Percentiles rank a stretch among this genome's conserved stretches.
Evolutionary conservation across 257 asterid genomes (phyloP).

Genomic region (Salvia splendens): DNA sequence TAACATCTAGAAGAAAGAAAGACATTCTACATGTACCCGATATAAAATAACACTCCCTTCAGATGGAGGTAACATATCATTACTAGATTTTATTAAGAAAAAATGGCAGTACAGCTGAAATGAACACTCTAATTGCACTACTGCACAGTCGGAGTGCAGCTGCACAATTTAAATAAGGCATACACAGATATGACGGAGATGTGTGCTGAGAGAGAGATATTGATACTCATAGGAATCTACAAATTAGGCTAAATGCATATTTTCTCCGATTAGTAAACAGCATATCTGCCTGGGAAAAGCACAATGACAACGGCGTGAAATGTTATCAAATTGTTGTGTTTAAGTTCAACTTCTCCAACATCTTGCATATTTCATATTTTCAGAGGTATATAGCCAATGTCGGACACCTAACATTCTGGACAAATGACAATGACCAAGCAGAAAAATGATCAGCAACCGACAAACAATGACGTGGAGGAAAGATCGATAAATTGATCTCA

Average conservation of each 20-base stretch:
- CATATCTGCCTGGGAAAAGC: neutral
- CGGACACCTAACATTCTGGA: neutral
- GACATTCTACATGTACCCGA: constrained; percentile 6
- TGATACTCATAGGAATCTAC: constrained; percentile 2
- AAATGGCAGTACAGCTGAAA: too few species aligned
- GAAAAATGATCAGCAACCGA: neutral
- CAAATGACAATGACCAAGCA: neutral
- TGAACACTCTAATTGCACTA: too few species aligned
- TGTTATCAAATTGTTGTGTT: neutral
- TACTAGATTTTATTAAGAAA: too few species aligned
- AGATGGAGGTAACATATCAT: neutral
- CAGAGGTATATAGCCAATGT: neutral
- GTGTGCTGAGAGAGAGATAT: neutral
- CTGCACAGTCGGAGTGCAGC: too few species aligned
- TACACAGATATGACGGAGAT: neutral
- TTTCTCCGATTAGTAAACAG: neutral
- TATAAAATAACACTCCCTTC: neutral
- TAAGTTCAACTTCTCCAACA: neutral
- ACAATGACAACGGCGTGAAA: neutral
- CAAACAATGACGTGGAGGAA: neutral
- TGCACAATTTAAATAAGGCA: too few species aligned
- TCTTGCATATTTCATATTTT: neutral
- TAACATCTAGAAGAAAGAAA: constrained; percentile 6
- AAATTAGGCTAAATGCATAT: neutral
- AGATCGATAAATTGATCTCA: too few species aligned